phyloP scores from a whole-genome alignment of 2,329 filamentous ascomycete species.

The Xylaria sp. region DNA sequence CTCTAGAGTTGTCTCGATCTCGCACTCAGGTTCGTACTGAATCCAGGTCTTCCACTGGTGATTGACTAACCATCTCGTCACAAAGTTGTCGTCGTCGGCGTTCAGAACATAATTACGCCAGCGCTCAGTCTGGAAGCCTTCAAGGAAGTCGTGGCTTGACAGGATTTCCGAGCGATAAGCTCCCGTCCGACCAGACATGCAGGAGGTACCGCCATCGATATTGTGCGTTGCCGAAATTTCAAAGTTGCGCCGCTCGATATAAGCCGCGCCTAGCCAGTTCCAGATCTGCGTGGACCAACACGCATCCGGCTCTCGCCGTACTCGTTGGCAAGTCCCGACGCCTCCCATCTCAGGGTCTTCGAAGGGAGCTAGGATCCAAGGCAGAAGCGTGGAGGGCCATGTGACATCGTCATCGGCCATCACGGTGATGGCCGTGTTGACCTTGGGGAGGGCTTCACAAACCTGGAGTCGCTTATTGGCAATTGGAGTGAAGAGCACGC shows the following conservation, averaged over 20 bases:
- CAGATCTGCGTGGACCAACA: conserved; percentile 73
- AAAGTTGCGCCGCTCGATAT: conserved; percentile 94
- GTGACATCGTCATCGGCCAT: conserved; percentile 97
- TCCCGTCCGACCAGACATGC: conserved; percentile 93
- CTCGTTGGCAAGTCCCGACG: conserved; percentile 89
- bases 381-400: conserved; percentile 86
- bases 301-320: conserved; percentile 74
- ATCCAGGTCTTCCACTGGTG: conserved; percentile 95
- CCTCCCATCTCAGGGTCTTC: conserved; percentile 86
- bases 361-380: conserved; percentile 93
- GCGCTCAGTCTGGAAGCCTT: conserved; percentile 90
- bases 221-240: conserved; percentile 96
- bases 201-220: conserved; percentile 95
- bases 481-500: conserved; percentile 80
- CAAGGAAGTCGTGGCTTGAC: conserved; percentile 83
- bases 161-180: conserved; percentile 92
- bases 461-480: conserved; percentile 97
- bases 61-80: conserved; percentile 93
- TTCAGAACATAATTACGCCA: conserved; percentile 92
- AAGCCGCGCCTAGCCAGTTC: conserved; percentile 91
- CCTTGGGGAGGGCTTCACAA: conserved; percentile 87
- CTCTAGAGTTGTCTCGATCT: conserved; percentile 92
- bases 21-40: conserved; percentile 90
- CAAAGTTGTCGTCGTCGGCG: conserved; percentile 97
- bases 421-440: conserved; percentile 84